Evolutionary conservation across 2,329 filamentous ascomycete species (phyloP).

Genomic region (Daldinia sp.): DNA sequence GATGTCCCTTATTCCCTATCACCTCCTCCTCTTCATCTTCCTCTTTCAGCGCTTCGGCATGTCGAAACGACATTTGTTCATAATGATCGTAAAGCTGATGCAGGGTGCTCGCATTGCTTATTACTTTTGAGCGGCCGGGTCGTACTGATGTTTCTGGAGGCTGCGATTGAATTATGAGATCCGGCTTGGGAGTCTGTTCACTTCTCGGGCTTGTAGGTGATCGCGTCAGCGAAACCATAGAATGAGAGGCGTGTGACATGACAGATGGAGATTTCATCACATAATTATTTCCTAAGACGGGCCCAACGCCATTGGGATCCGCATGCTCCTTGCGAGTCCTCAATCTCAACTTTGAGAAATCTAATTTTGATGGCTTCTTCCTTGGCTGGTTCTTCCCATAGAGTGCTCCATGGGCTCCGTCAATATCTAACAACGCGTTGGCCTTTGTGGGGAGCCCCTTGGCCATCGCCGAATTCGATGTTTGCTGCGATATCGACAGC

Average conservation of each 20-base stretch:
- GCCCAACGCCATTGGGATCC: conserved; percentile 34
- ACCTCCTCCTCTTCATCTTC: conserved; percentile 37
- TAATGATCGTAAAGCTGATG: conserved; percentile 66
- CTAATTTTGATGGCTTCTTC: conserved; percentile 59
- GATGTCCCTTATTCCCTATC: conserved; percentile 5
- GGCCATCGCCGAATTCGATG: conserved; percentile 65
- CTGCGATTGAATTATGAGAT: conserved; percentile 30
- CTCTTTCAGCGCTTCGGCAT: conserved; percentile 45
- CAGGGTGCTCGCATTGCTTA: conserved; percentile 51
- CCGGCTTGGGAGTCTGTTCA: conserved; percentile 27
- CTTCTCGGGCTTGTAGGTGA: conserved; percentile 11
- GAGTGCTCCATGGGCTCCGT: conserved; percentile 49
- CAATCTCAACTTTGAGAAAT: conserved; percentile 56
- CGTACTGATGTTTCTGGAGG: conserved; percentile 35
- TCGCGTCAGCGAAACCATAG: conserved; percentile 17
- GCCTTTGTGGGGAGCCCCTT: conserved; percentile 61
- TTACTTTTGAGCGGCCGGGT: conserved; percentile 42
- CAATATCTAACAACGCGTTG: conserved; percentile 56
- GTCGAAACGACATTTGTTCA: conserved; percentile 62
- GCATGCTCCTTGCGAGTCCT: conserved; percentile 48
- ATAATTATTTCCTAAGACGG: conserved; percentile 50
- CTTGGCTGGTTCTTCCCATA: conserved; percentile 49
- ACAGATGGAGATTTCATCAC: conserved; percentile 54
- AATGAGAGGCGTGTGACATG: conserved; percentile 52
- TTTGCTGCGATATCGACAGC: conserved; percentile 66